phyloP scores from a whole-genome alignment of 495 filamentous ascomycete species.

The Penicillium roqueforti region DNA sequence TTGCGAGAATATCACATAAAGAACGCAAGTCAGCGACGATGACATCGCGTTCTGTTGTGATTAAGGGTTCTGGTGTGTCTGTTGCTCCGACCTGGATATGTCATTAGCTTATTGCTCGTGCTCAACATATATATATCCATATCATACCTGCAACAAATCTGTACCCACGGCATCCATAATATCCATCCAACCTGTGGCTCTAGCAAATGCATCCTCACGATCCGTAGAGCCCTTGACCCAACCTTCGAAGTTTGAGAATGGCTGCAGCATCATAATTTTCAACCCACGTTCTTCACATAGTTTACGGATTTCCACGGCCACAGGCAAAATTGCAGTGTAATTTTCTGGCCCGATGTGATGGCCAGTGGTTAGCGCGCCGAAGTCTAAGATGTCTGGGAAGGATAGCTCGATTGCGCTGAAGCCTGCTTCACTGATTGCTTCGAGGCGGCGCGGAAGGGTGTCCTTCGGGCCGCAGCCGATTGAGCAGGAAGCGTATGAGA shows the following conservation, averaged over 20 bases:
- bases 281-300: slow-evolving; percentile 52
- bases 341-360: slow-evolving; percentile 51
- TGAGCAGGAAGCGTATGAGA: slow-evolving; percentile 62
- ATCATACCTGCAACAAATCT: slow-evolving; percentile 65
- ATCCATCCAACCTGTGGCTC: slow-evolving; percentile 64
- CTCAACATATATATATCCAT: background rate
- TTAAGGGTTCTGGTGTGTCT: slow-evolving; percentile 47
- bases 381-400: slow-evolving; percentile 69
- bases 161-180: slow-evolving; percentile 69
- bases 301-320: slow-evolving; percentile 47
- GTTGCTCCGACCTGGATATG: slow-evolving; percentile 60
- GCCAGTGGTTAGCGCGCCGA: slow-evolving; percentile 49
- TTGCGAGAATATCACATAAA: slow-evolving; percentile 59
- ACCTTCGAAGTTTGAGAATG: slow-evolving; percentile 77
- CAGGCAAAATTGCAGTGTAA: slow-evolving; percentile 50
- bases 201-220: slow-evolving; percentile 59
- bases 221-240: slow-evolving; percentile 57
- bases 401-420: slow-evolving; percentile 71
- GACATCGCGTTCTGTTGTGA: slow-evolving; percentile 29
- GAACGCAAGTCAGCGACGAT: slow-evolving; percentile 59
- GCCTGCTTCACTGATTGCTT: slow-evolving; percentile 61
- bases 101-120: background rate
- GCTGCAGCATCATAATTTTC: slow-evolving; percentile 69
- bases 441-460: slow-evolving; percentile 59
- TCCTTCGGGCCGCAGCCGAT: slow-evolving; percentile 51